phyloP scores from a whole-genome alignment of 768 basidiomycete genomes.

The Tylopilus vinaceipallidus region DNA sequence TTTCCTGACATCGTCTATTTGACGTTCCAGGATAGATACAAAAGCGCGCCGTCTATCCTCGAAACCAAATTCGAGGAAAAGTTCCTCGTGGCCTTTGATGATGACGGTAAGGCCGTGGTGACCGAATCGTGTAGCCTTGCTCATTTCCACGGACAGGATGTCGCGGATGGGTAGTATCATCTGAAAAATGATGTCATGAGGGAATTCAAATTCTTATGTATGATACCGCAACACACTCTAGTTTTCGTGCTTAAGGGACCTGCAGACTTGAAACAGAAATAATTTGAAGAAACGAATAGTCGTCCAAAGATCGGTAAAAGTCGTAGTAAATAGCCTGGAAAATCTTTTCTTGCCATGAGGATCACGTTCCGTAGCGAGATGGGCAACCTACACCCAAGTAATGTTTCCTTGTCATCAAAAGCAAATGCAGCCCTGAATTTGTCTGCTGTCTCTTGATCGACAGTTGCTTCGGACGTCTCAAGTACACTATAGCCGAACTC shows the following conservation, averaged over 20 bases:
- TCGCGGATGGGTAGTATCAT: conserved; percentile 95
- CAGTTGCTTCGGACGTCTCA: conserved; percentile 62
- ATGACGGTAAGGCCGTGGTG: conserved; percentile 88
- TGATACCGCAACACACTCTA: conserved; percentile 52
- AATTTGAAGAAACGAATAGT: conserved; percentile 88
- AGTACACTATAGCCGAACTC: conserved; percentile 81
- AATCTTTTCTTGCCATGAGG: conserved; percentile 53
- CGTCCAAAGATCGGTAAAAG: conserved; percentile 87
- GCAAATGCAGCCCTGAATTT: conserved; percentile 85
- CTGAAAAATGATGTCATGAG: conserved; percentile 39
- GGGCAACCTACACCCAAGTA: conserved; percentile 78
- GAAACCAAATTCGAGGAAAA: conserved; percentile 92
- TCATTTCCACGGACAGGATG: conserved; percentile 78
- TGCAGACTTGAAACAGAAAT: conserved; percentile 92
- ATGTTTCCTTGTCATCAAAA: conserved; percentile 80
- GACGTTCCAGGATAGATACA: conserved; percentile 68
- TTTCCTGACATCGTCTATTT: conserved; percentile 70
- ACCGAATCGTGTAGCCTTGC: conserved; percentile 85
- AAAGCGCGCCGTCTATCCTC: conserved; percentile 81
- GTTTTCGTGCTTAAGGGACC: conserved; percentile 78
- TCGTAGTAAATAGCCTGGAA: conserved; percentile 87
- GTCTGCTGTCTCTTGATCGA: conserved; percentile 63
- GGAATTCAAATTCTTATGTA: background rate
- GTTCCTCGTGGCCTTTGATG: conserved; percentile 93
- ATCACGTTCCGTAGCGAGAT: background rate